Evolutionary conservation across 2,329 filamentous ascomycete species (phyloP).

Genomic region (Gremmenia infestans): DNA sequence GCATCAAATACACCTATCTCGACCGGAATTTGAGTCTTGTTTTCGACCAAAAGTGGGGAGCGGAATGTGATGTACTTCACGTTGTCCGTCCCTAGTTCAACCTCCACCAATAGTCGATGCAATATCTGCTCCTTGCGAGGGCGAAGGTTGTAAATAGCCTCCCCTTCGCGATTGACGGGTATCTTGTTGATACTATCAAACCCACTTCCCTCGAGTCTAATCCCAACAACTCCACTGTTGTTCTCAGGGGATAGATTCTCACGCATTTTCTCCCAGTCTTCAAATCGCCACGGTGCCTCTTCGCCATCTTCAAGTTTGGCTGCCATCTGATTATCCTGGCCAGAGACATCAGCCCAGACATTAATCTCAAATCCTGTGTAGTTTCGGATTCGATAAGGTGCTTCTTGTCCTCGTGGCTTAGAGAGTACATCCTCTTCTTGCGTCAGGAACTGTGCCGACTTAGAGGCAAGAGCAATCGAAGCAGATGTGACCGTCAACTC

Average conservation of each 20-base stretch:
- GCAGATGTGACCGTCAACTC: slow-evolving; percentile 91
- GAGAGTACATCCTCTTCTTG: slow-evolving; percentile 87
- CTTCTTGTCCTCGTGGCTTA: slow-evolving; percentile 86
- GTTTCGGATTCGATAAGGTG: slow-evolving; percentile 89
- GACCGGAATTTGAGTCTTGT: slow-evolving; percentile 92
- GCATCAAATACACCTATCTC: slow-evolving; percentile 89
- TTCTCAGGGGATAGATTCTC: slow-evolving; percentile 86
- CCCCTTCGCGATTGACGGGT: slow-evolving; percentile 88
- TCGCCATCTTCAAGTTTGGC: slow-evolving; percentile 81
- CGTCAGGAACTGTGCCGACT: slow-evolving; percentile 85
- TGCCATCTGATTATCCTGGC: slow-evolving; percentile 63
- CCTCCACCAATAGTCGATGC: slow-evolving; percentile 87
- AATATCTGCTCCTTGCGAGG: slow-evolving; percentile 81
- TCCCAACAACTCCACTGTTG: slow-evolving; percentile 70
- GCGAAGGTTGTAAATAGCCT: slow-evolving; percentile 81
- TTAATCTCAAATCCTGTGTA: slow-evolving; percentile 90
- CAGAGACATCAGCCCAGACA: slow-evolving; percentile 70
- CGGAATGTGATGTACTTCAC: slow-evolving; percentile 97
- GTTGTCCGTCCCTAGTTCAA: slow-evolving; percentile 86
- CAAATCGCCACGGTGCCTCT: slow-evolving; percentile 92
- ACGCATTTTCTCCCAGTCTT: slow-evolving; percentile 93
- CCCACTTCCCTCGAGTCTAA: slow-evolving; percentile 85
- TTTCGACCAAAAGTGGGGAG: slow-evolving; percentile 87
- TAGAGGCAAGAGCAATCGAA: slow-evolving; percentile 87
- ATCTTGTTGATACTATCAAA: slow-evolving; percentile 90